A percentile compares a stretch with the other conserved stretches of the same genome.
phyloP scores from a whole-genome alignment of 352 stramenopile genomes.

The Phytophthora citricola region DNA sequence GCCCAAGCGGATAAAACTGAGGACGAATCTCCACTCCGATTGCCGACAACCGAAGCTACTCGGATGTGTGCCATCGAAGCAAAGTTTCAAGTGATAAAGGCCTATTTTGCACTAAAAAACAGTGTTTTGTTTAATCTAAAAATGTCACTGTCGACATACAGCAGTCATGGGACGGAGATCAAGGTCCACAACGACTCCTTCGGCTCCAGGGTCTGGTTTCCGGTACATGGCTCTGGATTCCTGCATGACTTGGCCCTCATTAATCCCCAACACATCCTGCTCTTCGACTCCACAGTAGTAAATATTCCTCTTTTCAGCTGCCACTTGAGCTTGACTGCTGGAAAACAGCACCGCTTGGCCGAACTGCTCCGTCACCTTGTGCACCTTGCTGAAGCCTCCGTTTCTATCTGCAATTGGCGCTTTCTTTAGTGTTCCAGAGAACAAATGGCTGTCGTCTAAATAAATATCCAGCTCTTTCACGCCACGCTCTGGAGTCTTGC shows the following conservation, averaged over 20 bases:
- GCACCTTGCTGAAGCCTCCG: constrained; percentile 39
- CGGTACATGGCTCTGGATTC: constrained; percentile 85
- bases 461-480: constrained; percentile 88
- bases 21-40: no score
- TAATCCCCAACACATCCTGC: constrained; percentile 91
- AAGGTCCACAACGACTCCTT: constrained; percentile 82
- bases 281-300: constrained; percentile 79
- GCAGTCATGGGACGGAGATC: constrained; percentile 68
- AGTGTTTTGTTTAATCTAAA: no score
- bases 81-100: no score
- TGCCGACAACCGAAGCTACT: no score
- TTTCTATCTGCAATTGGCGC: constrained; percentile 40
- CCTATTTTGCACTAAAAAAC: no score
- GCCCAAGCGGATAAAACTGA: no score
- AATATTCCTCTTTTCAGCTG: constrained; percentile 68
- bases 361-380: constrained; percentile 70
- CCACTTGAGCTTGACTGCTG: constrained; percentile 63
- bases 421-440: constrained; percentile 66
- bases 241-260: constrained; percentile 89
- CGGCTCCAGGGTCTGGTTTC: constrained; percentile 72
- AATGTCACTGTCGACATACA: constrained; percentile 56
- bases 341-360: constrained; percentile 88
- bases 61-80: no score
- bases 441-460: constrained; percentile 87
- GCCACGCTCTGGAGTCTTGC: constrained; percentile 83